A percentile compares a stretch with the other conserved stretches of the same genome.
phyloP scores from a whole-genome alignment of 495 filamentous ascomycete species.

The Haplographium delicatum region DNA sequence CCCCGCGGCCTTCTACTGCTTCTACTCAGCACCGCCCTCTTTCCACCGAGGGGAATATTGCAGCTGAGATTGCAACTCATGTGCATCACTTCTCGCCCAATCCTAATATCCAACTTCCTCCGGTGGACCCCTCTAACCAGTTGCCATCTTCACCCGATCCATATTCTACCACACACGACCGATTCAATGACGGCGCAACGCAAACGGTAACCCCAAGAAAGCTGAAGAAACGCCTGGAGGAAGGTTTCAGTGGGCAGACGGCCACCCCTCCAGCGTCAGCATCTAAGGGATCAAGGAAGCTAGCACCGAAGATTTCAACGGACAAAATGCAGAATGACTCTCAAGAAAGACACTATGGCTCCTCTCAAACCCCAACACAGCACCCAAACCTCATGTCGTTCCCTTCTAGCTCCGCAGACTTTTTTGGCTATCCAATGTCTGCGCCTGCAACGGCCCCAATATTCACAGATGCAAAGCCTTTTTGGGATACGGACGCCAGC shows the following conservation, averaged over 20 bases:
- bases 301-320: constrained; percentile 44
- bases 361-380: constrained; percentile 17
- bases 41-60: constrained; percentile 26
- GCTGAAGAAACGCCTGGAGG: constrained; percentile 31
- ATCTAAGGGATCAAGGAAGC: constrained; percentile 44
- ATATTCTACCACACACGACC: constrained; percentile 35
- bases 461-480: constrained; percentile 59
- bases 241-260: constrained; percentile 37
- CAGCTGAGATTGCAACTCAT: constrained; percentile 48
- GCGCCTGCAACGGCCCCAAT: constrained; percentile 65
- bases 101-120: constrained; percentile 44
- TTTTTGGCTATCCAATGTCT: constrained; percentile 65
- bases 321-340: constrained; percentile 49
- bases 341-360: constrained; percentile 28
- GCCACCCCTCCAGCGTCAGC: constrained; percentile 46
- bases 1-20: constrained; percentile 11
- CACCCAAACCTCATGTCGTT: constrained; percentile 31
- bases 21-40: constrained; percentile 5
- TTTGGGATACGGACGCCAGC: constrained; percentile 65
- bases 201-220: constrained; percentile 32
- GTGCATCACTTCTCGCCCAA: constrained; percentile 53
- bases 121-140: constrained; percentile 52
- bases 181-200: constrained; percentile 27
- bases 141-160: constrained; percentile 50
- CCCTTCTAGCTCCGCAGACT: constrained; percentile 54